These are phyloP conservation scores for Fusarium sp. DNA, from an alignment of 2,329 filamentous ascomycete species.

Conservation along the genomic window DNA sequence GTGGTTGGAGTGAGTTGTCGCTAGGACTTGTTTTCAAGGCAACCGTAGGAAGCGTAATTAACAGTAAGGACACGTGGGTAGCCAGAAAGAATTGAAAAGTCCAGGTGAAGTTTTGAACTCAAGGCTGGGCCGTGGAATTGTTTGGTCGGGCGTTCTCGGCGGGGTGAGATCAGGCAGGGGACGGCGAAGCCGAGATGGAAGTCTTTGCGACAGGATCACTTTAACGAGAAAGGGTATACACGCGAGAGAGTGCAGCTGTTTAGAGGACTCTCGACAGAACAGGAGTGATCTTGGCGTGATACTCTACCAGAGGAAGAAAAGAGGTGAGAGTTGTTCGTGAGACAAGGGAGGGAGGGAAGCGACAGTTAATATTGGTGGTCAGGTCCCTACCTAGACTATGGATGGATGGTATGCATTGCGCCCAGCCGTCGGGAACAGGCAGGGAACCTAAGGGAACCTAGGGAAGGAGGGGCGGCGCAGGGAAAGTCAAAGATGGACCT, in stretches of 20 bases:
- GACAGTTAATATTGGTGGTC: conserved; percentile 25
- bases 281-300: neutral
- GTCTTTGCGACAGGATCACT: conserved; percentile 36
- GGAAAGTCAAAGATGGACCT: neutral
- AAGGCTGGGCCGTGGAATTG: conserved; percentile 28
- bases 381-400: neutral
- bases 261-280: neutral
- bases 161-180: conserved; percentile 39
- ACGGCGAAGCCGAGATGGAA: conserved; percentile 41
- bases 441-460: neutral
- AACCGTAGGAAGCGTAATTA: conserved; percentile 1
- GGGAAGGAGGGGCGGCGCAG: conserved; percentile 25
- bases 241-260: neutral
- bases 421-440: conserved; percentile 10
- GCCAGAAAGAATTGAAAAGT: neutral
- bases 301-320: conserved; percentile 1
- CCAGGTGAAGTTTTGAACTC: neutral
- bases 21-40: conserved; percentile 12
- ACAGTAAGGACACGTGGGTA: conserved; percentile 1
- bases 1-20: conserved; percentile 23
- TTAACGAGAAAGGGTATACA: conserved; percentile 28
- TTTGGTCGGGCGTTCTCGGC: conserved; percentile 48
- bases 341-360: conserved; percentile 38
- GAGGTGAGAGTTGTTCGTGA: conserved; percentile 7
- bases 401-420: conserved; percentile 16